phyloP scores from a whole-genome alignment of 345 rosid species.

The Brassica rapa region DNA sequence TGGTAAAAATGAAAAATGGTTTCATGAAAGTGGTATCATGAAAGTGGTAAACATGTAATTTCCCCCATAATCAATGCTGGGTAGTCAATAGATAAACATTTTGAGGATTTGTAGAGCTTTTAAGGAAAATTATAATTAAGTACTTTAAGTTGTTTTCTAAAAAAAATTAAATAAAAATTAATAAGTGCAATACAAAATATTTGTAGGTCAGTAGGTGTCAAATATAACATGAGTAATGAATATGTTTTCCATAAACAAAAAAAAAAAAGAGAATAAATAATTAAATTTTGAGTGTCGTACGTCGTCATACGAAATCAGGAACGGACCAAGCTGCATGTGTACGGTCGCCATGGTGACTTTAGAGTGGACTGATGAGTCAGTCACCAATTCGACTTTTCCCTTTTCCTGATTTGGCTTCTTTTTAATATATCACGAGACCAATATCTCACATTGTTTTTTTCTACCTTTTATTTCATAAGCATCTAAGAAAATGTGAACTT shows the following conservation, averaged over 20 bases:
- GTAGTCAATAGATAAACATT: neutral
- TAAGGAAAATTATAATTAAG: neutral
- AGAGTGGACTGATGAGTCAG: constrained; percentile 31
- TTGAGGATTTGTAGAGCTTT: neutral
- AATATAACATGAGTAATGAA: neutral
- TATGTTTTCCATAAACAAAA: neutral
- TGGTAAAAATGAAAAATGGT: too few species aligned
- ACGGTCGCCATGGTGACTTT: constrained; percentile 26
- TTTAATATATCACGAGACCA: constrained; percentile 14
- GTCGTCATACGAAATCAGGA: constrained; percentile 18
- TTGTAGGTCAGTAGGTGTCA: neutral
- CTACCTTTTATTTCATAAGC: constrained; percentile 22
- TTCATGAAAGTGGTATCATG: too few species aligned
- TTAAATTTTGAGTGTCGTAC: constrained; percentile 10
- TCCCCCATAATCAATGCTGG: neutral
- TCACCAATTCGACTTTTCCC: constrained; percentile 11
- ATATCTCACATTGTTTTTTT: neutral
- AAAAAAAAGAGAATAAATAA: neutral
- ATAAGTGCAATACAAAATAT: neutral
- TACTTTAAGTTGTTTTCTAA: neutral
- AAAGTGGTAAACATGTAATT: too few species aligned
- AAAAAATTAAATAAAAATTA: neutral
- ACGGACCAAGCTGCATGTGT: constrained; percentile 32
- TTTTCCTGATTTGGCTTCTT: neutral
- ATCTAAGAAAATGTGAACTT: constrained; percentile 5